Evolutionary conservation across 768 basidiomycete species (phyloP).

Genomic region (Boletus sp.): DNA sequence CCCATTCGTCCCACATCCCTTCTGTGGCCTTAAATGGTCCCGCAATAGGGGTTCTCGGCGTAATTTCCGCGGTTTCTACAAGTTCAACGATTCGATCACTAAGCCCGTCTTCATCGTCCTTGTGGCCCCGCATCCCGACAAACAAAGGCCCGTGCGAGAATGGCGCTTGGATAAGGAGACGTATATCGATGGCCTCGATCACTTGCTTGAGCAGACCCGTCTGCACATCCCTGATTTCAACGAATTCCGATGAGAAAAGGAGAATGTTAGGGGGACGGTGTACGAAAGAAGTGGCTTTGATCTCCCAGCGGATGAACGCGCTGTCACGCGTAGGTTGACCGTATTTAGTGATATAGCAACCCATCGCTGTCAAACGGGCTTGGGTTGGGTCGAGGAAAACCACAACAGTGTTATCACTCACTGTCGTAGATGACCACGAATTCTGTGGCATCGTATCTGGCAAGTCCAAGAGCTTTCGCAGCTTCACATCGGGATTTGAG

Average conservation of each 20-base stretch:
- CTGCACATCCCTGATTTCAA: constrained; percentile 65
- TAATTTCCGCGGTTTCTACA: constrained; percentile 62
- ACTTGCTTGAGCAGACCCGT: constrained; percentile 77
- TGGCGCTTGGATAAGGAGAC: constrained; percentile 50
- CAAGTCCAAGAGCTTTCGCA: constrained; percentile 64
- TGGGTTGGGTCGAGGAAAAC: neutral
- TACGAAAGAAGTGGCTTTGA: constrained; percentile 58
- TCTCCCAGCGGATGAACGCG: constrained; percentile 77
- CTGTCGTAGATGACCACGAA: constrained; percentile 74
- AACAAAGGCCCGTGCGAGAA: constrained; percentile 45
- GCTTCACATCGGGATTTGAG: constrained; percentile 59
- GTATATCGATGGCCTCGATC: constrained; percentile 69
- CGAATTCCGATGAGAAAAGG: constrained; percentile 69
- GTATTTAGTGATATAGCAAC: constrained; percentile 71
- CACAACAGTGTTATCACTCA: constrained; percentile 30
- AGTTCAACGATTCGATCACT: constrained; percentile 68
- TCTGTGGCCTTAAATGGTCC: constrained; percentile 16
- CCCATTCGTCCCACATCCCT: constrained; percentile 70
- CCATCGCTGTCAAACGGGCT: constrained; percentile 49
- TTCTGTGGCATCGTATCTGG: constrained; percentile 52
- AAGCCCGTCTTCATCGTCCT: constrained; percentile 52
- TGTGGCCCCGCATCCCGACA: constrained; percentile 59
- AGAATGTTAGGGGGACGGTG: constrained; percentile 61
- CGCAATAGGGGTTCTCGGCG: constrained; percentile 31
- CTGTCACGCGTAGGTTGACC: constrained; percentile 61